phyloP scores from a whole-genome alignment of 345 rosid species.

The Dovyalis caffra region DNA sequence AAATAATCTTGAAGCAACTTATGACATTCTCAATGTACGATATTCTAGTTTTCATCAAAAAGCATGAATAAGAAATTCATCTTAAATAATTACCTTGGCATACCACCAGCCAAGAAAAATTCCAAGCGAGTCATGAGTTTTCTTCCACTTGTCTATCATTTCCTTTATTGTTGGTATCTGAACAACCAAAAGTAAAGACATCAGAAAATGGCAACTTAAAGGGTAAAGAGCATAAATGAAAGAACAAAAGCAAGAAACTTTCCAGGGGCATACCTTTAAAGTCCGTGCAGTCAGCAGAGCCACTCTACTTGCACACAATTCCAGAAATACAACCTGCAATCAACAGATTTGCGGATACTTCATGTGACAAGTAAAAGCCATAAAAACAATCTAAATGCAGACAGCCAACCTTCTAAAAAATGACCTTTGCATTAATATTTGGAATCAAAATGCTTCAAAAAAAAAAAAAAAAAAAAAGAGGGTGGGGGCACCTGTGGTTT shows the following conservation, averaged over 20 bases:
- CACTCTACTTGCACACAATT: constrained; percentile 80
- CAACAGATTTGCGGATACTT: neutral
- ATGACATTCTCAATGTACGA: neutral
- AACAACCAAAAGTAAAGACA: constrained; percentile 21
- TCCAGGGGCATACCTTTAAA: constrained; percentile 52
- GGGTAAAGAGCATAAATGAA: neutral
- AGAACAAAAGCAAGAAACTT: neutral
- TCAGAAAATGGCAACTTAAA: neutral
- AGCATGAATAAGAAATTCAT: neutral
- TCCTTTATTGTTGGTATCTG: constrained; percentile 86
- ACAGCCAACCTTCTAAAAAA: constrained; percentile 18
- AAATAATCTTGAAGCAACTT: neutral
- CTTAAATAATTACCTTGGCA: constrained; percentile 57
- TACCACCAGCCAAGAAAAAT: constrained; percentile 93
- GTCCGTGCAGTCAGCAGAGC: constrained; percentile 71
- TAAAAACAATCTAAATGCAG: constrained; percentile 15
- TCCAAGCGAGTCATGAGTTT: constrained; percentile 74
- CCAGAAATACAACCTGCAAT: constrained; percentile 82
- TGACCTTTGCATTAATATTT: constrained; percentile 14
- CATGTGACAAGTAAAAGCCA: neutral
- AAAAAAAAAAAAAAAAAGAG: constrained; percentile 1
- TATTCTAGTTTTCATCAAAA: neutral
- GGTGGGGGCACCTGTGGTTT: constrained; percentile 96
- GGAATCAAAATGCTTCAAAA: constrained; percentile 21
- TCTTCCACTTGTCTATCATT: constrained; percentile 93